Evolutionary conservation across 106 monocot species (phyloP).

Genomic region (Vanilla planifolia): DNA sequence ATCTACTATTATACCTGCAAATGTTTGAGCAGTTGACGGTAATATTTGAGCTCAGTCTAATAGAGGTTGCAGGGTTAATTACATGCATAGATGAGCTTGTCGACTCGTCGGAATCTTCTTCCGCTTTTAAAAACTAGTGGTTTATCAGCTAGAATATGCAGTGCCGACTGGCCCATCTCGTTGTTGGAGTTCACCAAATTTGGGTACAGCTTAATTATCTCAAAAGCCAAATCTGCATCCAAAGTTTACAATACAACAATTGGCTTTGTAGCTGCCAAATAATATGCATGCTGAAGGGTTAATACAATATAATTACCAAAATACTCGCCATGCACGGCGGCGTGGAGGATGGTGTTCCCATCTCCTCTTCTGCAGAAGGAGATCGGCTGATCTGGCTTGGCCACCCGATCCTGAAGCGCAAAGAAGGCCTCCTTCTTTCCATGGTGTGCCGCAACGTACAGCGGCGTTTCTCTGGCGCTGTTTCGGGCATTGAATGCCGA

Average conservation of each 20-base stretch:
- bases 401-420: constrained; percentile 2
- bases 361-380: constrained; percentile 13
- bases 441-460: constrained; percentile 16
- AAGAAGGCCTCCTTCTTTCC: constrained; percentile 22
- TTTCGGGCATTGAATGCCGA: constrained; percentile 5
- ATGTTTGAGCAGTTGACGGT: background rate
- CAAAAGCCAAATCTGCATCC: constrained; percentile 8
- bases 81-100: constrained; percentile 12
- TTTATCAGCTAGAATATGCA: constrained; percentile 10
- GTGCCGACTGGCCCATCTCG: constrained; percentile 14
- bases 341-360: constrained; percentile 18
- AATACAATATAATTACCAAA: background rate
- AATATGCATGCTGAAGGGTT: too few species aligned
- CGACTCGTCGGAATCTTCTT: background rate
- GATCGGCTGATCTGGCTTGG: background rate
- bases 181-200: constrained; percentile 8
- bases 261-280: too few species aligned
- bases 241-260: too few species aligned
- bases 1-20: constrained; percentile 10
- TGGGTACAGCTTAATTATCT: constrained; percentile 8
- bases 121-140: constrained; percentile 13
- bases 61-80: background rate
- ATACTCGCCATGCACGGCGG: background rate
- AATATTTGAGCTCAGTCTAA: too few species aligned
- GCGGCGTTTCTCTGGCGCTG: constrained; percentile 14